Base-by-base conservation (phyloP, 176 grass and related monocot genomes). In the Pontederia crassipes region DNA sequence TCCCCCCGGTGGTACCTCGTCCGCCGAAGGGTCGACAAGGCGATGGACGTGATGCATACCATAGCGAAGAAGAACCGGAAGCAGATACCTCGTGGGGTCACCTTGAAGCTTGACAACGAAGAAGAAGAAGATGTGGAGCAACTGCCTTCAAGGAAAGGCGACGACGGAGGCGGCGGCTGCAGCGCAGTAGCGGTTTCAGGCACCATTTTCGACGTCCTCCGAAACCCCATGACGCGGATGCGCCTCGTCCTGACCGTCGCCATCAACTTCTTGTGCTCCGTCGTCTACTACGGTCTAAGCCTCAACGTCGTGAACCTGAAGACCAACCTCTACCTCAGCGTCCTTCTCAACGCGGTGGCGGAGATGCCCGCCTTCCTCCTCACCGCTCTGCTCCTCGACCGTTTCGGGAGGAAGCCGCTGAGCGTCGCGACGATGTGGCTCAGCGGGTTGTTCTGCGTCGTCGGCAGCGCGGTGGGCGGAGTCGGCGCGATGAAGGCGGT, bases 261-360 rank as follows among this genome's bases (percentile, higher is more conserved):
- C 29, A 85, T 90, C 62, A 90, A 82, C 54, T 66, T 90, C 12
- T 65, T 96, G 1, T 32, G 65, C 17, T 78, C 86, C 0, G 77
- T 87, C 50, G 86, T 87, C 10, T 96, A 96, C 78, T 90, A 82
- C 10, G 91, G 91, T 12, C 81, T 96, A 51, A 96, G 70, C 65
- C 86, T 90, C 48, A 96, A 96, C 17, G 91, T 96, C 0, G 91
- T 96, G 15, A 96, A 96, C 69, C 80, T 96, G 18, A 87, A 96
- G 70, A 85, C 78, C 65, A 82, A 96, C 73, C 78, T 96, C 16
- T 96, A 96, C 17, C 52, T 81, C 54, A 82, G 70, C 10, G 91
- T 96, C 20, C 26, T 80, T 15, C 40, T 75, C 16, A 96, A 96
- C 70, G 65, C 91, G 18, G n/a, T 87, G 12, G 73, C 83, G 3